Evolutionary conservation across 768 basidiomycete species (phyloP), one percentile per base, ranked within the genome.

Genomic region (Boletus eberwhitei): DNA sequence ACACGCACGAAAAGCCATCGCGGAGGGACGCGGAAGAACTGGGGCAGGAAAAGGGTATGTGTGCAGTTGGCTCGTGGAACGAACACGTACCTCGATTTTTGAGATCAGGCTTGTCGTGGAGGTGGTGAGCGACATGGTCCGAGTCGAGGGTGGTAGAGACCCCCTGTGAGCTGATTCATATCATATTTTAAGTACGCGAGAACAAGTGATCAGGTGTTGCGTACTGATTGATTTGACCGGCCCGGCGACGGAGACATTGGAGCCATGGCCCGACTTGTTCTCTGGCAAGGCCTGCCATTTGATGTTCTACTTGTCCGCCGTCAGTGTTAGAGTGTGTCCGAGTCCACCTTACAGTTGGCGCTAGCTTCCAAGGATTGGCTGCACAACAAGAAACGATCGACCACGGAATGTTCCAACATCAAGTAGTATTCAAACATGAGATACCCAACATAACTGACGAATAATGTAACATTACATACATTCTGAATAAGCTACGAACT

Each of bases 1-100:
- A 88, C 78, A 8, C 85, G 78, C 26, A 88, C 83, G 60, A 89
- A 87, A 5, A 90, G 73, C 87, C 87, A 88, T 35, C 85, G 76
- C 0, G 86, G 86, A 16, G 83, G 81, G n/a, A 88, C 74, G 55
- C 84, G 83, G 70, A 90, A 88, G 12, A 75, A 71, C 80, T 83
- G 60, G 13, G 11, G 13, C 11, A 3, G 17, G 43, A 39, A 34
- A 37, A 26, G 26, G 17, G 11, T 4, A 32, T 12, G 3, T 32
- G 12, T 32, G 9, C 31, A 32, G 11, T 29, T 32, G 31, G 31
- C 11, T 32, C 3, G 12, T 32, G 31, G 31, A 21, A 24, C 8
- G 36, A 39, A 35, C 9, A 22, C 42, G 13, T 24, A 44, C 41
- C 59, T 71, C 70, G 43, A 70, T 70, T 46, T 65, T 62, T 29